Evolutionary conservation across 176 grass and related monocot species (phyloP).

Genomic region (Oryza glumipatula): DNA sequence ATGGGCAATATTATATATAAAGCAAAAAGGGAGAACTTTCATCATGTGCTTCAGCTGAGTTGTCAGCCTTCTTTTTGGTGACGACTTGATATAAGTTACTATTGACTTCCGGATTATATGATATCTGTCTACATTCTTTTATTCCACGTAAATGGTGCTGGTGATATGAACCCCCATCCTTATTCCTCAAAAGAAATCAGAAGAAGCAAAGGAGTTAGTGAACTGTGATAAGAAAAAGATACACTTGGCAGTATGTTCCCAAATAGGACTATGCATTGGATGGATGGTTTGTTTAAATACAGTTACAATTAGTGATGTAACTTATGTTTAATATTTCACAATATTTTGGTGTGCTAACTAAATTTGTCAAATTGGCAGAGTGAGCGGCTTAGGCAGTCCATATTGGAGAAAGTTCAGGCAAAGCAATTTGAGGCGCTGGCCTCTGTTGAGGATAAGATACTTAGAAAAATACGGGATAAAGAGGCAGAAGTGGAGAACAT

Average conservation of each 20-base stretch:
- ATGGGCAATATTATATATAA: constrained; percentile 32
- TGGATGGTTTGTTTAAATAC: not conserved
- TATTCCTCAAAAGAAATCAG: constrained; percentile 3
- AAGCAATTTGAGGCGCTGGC: constrained; percentile 92
- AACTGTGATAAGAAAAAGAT: constrained; percentile 11
- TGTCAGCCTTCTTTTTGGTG: constrained; percentile 30
- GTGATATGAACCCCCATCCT: not conserved
- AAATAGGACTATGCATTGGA: constrained; percentile 3
- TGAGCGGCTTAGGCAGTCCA: constrained; percentile 87
- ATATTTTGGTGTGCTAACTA: constrained; percentile 27
- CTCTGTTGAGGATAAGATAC: constrained; percentile 87
- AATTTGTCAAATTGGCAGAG: constrained; percentile 57
- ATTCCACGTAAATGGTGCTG: constrained; percentile 8
- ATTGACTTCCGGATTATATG: constrained; percentile 3
- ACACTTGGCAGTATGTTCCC: not conserved
- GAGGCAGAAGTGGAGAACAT: constrained; percentile 81
- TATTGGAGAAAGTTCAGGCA: constrained; percentile 92
- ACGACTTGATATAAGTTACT: not conserved
- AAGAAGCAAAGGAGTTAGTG: not conserved
- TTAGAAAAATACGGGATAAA: constrained; percentile 87
- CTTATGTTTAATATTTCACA: not conserved
- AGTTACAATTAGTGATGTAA: not conserved
- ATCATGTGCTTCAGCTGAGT: constrained; percentile 32
- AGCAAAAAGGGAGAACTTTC: constrained; percentile 34
- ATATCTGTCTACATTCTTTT: not conserved